Evolutionary conservation across 73 alveolate species (phyloP).

Genomic region (Durusdinium trenchii): DNA sequence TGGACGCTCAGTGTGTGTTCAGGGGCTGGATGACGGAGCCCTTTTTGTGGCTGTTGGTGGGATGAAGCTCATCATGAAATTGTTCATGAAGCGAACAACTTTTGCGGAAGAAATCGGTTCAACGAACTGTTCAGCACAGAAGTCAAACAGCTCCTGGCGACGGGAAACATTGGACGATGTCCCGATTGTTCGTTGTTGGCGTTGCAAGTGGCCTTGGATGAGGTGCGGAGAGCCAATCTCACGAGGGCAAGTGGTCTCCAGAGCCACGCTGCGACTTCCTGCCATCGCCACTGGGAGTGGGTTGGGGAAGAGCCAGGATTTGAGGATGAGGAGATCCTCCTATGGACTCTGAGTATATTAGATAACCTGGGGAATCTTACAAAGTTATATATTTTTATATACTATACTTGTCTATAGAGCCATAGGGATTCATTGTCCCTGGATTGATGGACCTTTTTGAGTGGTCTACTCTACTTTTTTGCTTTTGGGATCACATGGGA

Average conservation of each 20-base stretch:
- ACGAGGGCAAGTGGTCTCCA: conserved; percentile 60
- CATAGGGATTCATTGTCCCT: no score
- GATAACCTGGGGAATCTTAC: no score
- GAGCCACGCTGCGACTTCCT: conserved; percentile 62
- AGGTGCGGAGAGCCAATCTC: conserved; percentile 45
- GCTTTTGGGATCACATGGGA: no score
- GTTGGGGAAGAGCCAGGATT: not conserved
- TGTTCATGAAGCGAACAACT: not conserved
- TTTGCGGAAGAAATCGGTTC: not conserved
- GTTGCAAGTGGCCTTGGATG: not conserved
- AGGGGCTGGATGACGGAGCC: not conserved
- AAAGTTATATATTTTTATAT: no score
- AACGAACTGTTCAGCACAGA: not conserved
- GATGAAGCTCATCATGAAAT: not conserved
- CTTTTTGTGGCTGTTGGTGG: not conserved
- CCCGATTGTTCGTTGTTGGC: not conserved
- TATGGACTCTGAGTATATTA: no score
- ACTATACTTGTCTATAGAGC: no score
- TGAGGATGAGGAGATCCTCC: no score
- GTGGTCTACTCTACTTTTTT: no score
- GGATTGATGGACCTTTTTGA: no score
- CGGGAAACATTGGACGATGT: not conserved
- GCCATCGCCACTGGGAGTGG: conserved; percentile 25
- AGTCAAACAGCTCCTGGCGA: no score
- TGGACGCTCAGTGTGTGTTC: not conserved